Evolutionary conservation across 2,329 filamentous ascomycete genomes (phyloP), one percentile per base, ranked within the genome.

Genomic region (Aspergillus sp.): DNA sequence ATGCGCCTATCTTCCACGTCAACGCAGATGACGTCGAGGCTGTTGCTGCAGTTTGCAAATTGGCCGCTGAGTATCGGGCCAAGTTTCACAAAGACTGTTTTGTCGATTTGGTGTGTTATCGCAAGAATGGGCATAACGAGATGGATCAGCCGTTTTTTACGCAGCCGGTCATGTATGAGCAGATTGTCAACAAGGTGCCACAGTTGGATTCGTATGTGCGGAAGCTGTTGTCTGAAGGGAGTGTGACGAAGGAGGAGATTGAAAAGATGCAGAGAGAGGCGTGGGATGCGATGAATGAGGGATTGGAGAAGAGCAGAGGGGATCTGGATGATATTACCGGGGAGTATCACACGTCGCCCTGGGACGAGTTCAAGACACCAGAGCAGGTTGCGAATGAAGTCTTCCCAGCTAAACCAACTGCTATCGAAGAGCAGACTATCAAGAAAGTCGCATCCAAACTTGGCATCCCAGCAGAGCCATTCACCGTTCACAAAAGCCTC

Each of bases 181-280:
- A 87, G 62, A 97, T 98, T 65, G 81, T 83, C 56, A 78, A 85
- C 47, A 89, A 97, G 68, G 79, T 85, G 52, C 82, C 86, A 37
- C 88, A 93, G 65, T 83, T 98, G 47, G 86, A 95, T 64, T 88
- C 88, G 61, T 98, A 98, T 66, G 81, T 93, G 56, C 81, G 95
- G 62, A 88, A 95, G 77, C 83, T 98, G 42, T 77, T 96, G 35
- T 78, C 89, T 50, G 90, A 96, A 62, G 89, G 90, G 58, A 95
- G 88, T 42, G 98, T 98, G 74, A 95, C 88, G 56, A 91, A 95
- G 74, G 90, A 93, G 60, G 93, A 98, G 65, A 86, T 98, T 48
- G 91, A 98, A 46, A 93, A 98, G 77, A 93, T 97, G 79, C 95
- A 95, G 79, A 88, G 94, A 69, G 97, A 93, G 93, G 93, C 97